Evolutionary conservation across 228 moss, liverwort and hornwort genomes (phyloP).

Genomic region (Sphagnum magellanicum): DNA sequence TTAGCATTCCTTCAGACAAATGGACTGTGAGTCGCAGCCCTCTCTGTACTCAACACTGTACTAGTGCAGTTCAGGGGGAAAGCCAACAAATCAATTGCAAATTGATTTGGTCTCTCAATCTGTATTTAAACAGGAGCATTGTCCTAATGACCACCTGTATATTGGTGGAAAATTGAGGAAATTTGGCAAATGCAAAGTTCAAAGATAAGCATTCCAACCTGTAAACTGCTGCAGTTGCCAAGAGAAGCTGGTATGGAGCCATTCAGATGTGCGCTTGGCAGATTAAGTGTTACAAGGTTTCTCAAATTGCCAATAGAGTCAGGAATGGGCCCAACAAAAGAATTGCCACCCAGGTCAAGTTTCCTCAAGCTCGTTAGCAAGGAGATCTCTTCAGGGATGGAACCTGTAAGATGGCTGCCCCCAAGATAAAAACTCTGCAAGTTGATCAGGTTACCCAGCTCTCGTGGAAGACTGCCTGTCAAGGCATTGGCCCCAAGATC

Average conservation of each 20-base stretch:
- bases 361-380: constrained; percentile 18
- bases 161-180: too few relatives aligned
- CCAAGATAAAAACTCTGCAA: constrained; percentile 33
- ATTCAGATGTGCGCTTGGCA: constrained; percentile 33
- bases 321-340: constrained; percentile 36
- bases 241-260: constrained; percentile 44
- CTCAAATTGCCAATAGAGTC: constrained; percentile 20
- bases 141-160: too few relatives aligned
- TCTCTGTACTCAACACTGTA: too few relatives aligned
- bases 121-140: too few relatives aligned
- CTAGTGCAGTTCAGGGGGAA: too few relatives aligned
- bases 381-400: constrained; percentile 23
- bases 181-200: too few relatives aligned
- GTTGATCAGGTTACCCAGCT: constrained; percentile 25
- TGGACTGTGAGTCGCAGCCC: too few relatives aligned
- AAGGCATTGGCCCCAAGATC: constrained; percentile 30
- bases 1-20: too few relatives aligned
- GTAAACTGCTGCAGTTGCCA: constrained; percentile 21
- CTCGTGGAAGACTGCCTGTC: constrained; percentile 32
- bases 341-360: constrained; percentile 41
- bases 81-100: too few relatives aligned
- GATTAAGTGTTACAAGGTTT: constrained; percentile 29
- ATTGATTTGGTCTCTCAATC: too few relatives aligned
- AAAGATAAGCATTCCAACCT: constrained; percentile 12
- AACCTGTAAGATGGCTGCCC: constrained; percentile 25